Evolutionary conservation across 352 stramenopile species (phyloP), one percentile per base, ranked within the genome.

Genomic region (Phytophthora brassicae): DNA sequence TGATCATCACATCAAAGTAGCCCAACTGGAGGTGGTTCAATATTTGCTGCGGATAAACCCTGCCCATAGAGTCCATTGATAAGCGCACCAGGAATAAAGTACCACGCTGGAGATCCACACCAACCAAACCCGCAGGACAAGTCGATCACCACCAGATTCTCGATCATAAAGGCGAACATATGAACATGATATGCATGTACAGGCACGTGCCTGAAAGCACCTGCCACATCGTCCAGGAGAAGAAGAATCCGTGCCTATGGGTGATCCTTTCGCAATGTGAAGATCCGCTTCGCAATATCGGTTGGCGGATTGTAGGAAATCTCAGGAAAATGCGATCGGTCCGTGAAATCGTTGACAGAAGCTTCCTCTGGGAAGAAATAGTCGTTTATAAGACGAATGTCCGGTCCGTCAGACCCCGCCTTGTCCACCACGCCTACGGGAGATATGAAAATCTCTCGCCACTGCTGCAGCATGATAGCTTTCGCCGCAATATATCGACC

Each of bases 1-100:
- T 75, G 61, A 12, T 68, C 61, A 12, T 71, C 53, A 33, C 26
- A 31, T 8, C 26, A 31, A 31, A 31, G 8, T 8, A 31, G 26
- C 26, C 26, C 26, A 4, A 8, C 8, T 4, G 8, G 26, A 9
- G 26, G 26, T 31, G 26, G 26, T 9, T 31, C 26, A 8, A 31
- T 4, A 4, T 4, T 9, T 31, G 26, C 26, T 8, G 26, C 26
- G 4, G 26, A 8, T 4, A 31, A 8, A 8, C 26, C 26, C 8
- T 31, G 26, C 26, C 8, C 26, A 31, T 31, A 31, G 8, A 31
- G 26, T 9, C 26, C 26, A 31, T 31, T 31, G 26, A 31, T 31
- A 8, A 31, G 26, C 4, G 26, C 4, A 4, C 26, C 26, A 9
- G 26, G 26, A 4, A 31, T 8, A 8, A 31, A 31, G 8, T 31